Percentiles rank a stretch among this genome's conserved stretches.
Evolutionary conservation across 2,329 filamentous ascomycete species (phyloP).

Genomic region (Cordyceps cateniannulata): DNA sequence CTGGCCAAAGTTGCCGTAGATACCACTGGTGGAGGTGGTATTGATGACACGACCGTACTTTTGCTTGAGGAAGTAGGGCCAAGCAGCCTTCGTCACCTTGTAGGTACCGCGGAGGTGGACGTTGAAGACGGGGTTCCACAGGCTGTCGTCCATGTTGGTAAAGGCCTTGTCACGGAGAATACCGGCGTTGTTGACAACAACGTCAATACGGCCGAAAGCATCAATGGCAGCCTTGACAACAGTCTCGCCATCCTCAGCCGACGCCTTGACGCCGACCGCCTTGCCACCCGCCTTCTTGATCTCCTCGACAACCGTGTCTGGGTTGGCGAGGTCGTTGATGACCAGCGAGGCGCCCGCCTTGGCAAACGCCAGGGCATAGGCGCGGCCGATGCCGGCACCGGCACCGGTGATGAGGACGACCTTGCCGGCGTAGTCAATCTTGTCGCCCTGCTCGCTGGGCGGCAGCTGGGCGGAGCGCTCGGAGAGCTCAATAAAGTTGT

Average conservation of each 20-base stretch:
- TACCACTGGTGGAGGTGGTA: constrained; percentile 93
- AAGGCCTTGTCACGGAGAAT: constrained; percentile 98
- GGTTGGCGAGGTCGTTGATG: constrained; percentile 93
- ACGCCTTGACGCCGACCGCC: constrained; percentile 88
- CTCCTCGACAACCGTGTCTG: constrained; percentile 83
- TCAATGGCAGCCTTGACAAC: constrained; percentile 94
- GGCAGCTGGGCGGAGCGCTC: constrained; percentile 76
- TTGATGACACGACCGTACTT: constrained; percentile 97
- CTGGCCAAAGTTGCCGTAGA: constrained; percentile 99
- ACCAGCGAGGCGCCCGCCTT: constrained; percentile 80
- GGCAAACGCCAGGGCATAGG: constrained; percentile 82
- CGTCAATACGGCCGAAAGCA: constrained; percentile 86
- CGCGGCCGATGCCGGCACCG: constrained; percentile 84
- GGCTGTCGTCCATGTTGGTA: constrained; percentile 89
- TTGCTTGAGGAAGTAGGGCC: constrained; percentile 96
- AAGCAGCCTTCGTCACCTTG: constrained; percentile 94
- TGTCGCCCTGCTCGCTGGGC: constrained; percentile 64
- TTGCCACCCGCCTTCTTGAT: constrained; percentile 86
- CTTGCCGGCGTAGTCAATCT: constrained; percentile 74
- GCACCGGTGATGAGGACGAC: constrained; percentile 84
- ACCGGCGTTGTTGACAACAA: constrained; percentile 95
- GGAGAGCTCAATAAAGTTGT: constrained; percentile 81
- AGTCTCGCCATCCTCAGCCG: constrained; percentile 83
- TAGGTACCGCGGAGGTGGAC: constrained; percentile 94
- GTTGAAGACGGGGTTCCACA: constrained; percentile 88